Evolutionary conservation across 179 eudicot species (phyloP).

Genomic region (Beta corolliflora): DNA sequence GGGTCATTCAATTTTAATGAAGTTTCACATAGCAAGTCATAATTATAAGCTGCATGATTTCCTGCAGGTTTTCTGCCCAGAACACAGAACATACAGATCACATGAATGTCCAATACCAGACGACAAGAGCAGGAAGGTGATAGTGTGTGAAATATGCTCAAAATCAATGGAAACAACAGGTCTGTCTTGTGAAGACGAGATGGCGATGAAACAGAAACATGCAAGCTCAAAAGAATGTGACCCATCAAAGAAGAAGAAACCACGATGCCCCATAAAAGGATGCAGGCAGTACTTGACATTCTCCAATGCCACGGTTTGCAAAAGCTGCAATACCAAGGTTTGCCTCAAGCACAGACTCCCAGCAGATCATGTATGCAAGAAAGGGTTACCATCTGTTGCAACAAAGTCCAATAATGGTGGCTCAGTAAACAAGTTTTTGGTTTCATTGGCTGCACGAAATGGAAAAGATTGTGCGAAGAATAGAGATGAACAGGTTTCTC

Average conservation of each 20-base stretch:
- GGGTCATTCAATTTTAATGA: neutral
- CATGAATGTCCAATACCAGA: constrained; percentile 74
- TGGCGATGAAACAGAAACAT: constrained; percentile 48
- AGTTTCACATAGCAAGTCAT: neutral
- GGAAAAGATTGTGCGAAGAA: constrained; percentile 56
- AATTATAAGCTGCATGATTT: neutral
- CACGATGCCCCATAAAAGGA: constrained; percentile 58
- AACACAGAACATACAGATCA: constrained; percentile 68
- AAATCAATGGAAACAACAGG: constrained; percentile 71
- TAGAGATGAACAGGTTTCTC: constrained; percentile 23
- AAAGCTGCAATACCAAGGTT: constrained; percentile 50
- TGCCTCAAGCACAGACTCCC: constrained; percentile 83
- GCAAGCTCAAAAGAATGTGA: constrained; percentile 70
- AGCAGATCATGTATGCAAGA: constrained; percentile 58
- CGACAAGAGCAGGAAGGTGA: constrained; percentile 57
- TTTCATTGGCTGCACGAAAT: constrained; percentile 55
- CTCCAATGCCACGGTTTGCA: constrained; percentile 67
- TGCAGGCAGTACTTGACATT: constrained; percentile 70
- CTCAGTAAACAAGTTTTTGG: constrained; percentile 47
- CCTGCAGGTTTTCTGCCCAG: constrained; percentile 66
- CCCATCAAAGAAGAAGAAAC: constrained; percentile 75
- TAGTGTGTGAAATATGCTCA: constrained; percentile 68
- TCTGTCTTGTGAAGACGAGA: constrained; percentile 47
- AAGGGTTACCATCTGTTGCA: constrained; percentile 1
- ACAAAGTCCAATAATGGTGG: neutral